These are phyloP conservation scores for Neonectria neomacrospora DNA, from an alignment of 2,329 filamentous ascomycete genomes.

Conservation along the genomic window DNA sequence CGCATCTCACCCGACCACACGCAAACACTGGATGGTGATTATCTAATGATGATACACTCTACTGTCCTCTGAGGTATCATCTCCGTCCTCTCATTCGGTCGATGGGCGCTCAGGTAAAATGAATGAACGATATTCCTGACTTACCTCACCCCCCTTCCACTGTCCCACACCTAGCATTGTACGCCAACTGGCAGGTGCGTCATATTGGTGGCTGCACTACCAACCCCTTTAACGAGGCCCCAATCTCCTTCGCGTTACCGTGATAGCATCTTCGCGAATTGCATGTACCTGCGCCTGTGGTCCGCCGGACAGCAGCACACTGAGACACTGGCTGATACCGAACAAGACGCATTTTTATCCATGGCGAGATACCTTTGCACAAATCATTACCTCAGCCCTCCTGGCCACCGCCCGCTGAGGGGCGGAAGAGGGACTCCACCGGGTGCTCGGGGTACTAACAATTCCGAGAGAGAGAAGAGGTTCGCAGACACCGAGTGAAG, in stretches of 20 bases:
- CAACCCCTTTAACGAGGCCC: slow-evolving; percentile 42
- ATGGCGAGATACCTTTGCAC: slow-evolving; percentile 19
- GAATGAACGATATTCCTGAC: background rate
- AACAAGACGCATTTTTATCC: slow-evolving; percentile 5
- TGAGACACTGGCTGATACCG: slow-evolving; percentile 4
- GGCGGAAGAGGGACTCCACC: slow-evolving; percentile 15
- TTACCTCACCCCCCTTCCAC: slow-evolving; percentile 19
- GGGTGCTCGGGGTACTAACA: slow-evolving; percentile 31
- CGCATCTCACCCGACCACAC: slow-evolving; percentile 6
- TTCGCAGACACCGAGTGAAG: slow-evolving; percentile 2
- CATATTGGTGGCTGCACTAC: slow-evolving; percentile 36
- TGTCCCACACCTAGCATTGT: slow-evolving; percentile 19
- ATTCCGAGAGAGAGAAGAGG: slow-evolving; percentile 24
- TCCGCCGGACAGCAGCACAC: slow-evolving; percentile 31
- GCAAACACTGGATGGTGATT: slow-evolving; percentile 4
- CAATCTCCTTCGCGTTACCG: slow-evolving; percentile 40
- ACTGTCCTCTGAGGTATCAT: slow-evolving; percentile 13
- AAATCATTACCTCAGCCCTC: slow-evolving; percentile 39
- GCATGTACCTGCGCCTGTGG: slow-evolving; percentile 38
- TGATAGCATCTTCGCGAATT: slow-evolving; percentile 28
- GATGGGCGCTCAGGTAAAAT: slow-evolving; percentile 1
- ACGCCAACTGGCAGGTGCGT: slow-evolving; percentile 7
- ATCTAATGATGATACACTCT: slow-evolving; percentile 17
- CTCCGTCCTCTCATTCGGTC: slow-evolving; percentile 10
- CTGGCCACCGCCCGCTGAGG: slow-evolving; percentile 22